Percentiles rank a stretch among this genome's conserved stretches.
These are phyloP conservation scores for Aspergillus vadensis DNA, from an alignment of 2,329 filamentous ascomycete species.

Conservation along the genomic window DNA sequence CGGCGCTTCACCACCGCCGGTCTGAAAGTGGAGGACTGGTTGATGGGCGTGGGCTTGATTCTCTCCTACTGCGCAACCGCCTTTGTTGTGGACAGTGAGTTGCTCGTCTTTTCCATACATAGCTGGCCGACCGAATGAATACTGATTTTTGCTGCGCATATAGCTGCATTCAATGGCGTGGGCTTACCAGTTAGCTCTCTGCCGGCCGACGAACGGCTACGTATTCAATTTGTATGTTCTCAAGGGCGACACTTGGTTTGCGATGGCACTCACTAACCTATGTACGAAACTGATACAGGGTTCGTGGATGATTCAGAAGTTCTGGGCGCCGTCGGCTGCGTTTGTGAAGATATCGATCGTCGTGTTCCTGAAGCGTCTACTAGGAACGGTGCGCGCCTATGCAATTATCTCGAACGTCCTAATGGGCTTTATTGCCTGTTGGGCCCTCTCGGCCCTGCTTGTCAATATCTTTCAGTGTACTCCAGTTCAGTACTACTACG, in stretches of 20 bases:
- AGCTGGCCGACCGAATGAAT: not conserved
- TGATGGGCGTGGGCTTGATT: constrained; percentile 18
- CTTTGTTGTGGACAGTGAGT: constrained; percentile 16
- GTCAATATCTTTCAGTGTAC: constrained; percentile 18
- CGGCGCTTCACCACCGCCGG: constrained; percentile 5
- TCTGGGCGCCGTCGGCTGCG: constrained; percentile 16
- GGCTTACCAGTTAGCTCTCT: constrained; percentile 4
- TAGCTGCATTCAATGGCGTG: constrained; percentile 18
- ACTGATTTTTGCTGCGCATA: not conserved
- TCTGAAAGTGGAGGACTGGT: constrained; percentile 11
- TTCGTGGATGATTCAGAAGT: constrained; percentile 20
- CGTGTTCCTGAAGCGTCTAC: constrained; percentile 15
- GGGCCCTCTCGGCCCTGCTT: constrained; percentile 13
- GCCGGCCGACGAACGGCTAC: constrained; percentile 10
- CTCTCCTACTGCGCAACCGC: constrained; percentile 15
- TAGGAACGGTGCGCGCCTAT: constrained; percentile 10
- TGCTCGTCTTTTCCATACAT: not conserved
- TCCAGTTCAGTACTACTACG: constrained; percentile 17
- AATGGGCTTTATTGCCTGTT: constrained; percentile 15
- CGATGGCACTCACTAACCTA: not conserved
- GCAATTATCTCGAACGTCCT: constrained; percentile 6
- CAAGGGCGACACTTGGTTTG: not conserved
- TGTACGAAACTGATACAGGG: not conserved
- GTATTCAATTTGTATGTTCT: constrained; percentile 13
- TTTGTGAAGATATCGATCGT: constrained; percentile 20